Evolutionary conservation across 805 yeast genomes (phyloP), one percentile per base, ranked within the genome.

Genomic region (Ogataea degrootiae): DNA sequence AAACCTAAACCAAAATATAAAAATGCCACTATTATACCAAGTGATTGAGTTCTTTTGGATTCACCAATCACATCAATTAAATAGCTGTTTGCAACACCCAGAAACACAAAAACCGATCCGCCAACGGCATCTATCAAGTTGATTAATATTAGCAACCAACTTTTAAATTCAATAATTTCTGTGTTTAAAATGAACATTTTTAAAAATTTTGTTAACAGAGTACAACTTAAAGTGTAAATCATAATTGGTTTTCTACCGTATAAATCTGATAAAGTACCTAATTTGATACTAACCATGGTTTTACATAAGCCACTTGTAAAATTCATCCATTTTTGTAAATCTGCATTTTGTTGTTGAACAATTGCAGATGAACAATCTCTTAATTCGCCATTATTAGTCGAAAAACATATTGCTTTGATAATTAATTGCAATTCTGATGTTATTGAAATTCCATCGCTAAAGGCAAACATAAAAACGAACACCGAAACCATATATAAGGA

Each of bases 1-100:
- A 75, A 12, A 1, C 84, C 83, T 53, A 80, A 57, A 0, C 90
- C 86, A 4, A 75, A 69, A 56, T 77, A 83, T 43, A 85, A 64
- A 16, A 77, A 65, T 11, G 91, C 87, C 60, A 76, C 70, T 23
- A 77, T 67, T 29, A 79, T 66, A 12, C 91, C 87, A 53, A 87
- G 68, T 19, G 75, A 70, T 45, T 76, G 73, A 22, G 80, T 75
- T 51, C 96, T 68, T 46, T 77, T 72, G 34, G 70, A 73, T 1
- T 87, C 76, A 19, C 81, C 83, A 6, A 82, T 82, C 37, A 87
- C 80, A 66, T 89, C 96, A 4, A 88, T 72, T 16, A 86, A 73
- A 59, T 87, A 89, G 50, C 91, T 79, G 59, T 83, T 83, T 12
- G 80, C 68, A 31, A 85, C 66, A 9, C 84, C 78, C 43, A 85